Conservation (phyloP, 805 yeast genomes). For the Yarrowia alimentaria region DNA sequence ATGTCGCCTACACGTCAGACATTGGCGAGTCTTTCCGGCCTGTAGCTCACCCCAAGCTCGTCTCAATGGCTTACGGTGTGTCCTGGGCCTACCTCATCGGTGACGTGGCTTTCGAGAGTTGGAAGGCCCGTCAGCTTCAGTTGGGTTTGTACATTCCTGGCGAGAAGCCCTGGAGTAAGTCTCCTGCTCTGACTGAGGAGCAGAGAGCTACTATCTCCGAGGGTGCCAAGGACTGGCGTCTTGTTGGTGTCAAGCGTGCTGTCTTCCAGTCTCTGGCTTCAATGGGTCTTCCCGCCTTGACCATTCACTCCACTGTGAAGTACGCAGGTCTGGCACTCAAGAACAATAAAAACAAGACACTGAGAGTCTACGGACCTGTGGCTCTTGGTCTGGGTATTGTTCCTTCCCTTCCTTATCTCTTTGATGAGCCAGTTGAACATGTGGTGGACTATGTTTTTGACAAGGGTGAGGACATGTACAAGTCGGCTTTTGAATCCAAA, state of each 20-base stretch:
- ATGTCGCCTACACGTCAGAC: conserved; percentile 83
- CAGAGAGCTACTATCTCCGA: conserved; percentile 40
- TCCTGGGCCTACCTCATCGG: conserved; percentile 76
- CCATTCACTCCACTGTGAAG: conserved; percentile 70
- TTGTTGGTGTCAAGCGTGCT: conserved; percentile 67
- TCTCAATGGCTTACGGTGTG: conserved; percentile 63
- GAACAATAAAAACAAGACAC: conserved; percentile 47
- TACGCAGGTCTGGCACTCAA: conserved; percentile 64
- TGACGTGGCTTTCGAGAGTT: conserved; percentile 69
- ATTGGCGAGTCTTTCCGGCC: conserved; percentile 86
- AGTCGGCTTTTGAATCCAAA: background rate
- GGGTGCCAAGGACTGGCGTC: conserved; percentile 62
- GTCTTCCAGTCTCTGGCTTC: conserved; percentile 77
- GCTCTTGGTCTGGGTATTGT: conserved; percentile 74
- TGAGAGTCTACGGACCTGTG: conserved; percentile 73
- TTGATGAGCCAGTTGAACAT: conserved; percentile 79
- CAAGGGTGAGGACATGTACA: conserved; percentile 30
- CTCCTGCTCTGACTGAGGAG: conserved; percentile 44
- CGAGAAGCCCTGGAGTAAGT: conserved; percentile 63
- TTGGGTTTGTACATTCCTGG: conserved; percentile 64
- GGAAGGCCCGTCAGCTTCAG: conserved; percentile 56
- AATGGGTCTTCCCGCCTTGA: conserved; percentile 84
- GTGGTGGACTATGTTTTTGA: conserved; percentile 62
- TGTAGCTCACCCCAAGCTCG: conserved; percentile 68
- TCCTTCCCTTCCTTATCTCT: conserved; percentile 71